These are phyloP conservation scores for Tetrapisispora pingtungensis DNA, from an alignment of 805 yeast genomes.

Conservation along the genomic window DNA sequence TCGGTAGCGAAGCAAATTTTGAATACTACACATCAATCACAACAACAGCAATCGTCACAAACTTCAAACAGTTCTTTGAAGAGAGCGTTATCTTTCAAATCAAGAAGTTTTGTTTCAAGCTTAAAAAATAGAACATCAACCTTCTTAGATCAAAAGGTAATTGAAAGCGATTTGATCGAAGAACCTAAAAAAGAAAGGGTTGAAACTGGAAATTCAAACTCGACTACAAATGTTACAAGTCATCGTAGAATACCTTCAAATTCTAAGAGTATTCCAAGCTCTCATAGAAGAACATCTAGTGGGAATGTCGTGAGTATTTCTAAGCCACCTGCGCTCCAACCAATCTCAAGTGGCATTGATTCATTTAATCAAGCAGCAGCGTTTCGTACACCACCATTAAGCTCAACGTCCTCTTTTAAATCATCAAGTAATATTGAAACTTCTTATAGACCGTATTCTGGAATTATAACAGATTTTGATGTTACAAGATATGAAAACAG, in stretches of 20 bases:
- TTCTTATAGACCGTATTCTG: neutral
- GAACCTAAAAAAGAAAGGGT: neutral
- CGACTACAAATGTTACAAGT: neutral
- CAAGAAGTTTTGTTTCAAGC: constrained; percentile 16
- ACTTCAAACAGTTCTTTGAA: constrained; percentile 6
- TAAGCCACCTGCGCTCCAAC: neutral
- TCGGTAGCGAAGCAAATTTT: neutral
- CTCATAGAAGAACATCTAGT: neutral
- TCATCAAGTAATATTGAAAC: neutral
- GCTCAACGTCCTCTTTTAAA: constrained; percentile 1
- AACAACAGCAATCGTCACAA: neutral
- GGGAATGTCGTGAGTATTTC: neutral
- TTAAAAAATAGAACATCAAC: constrained; percentile 10
- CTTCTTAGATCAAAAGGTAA: neutral
- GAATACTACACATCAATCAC: neutral
- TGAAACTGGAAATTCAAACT: neutral
- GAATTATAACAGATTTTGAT: neutral
- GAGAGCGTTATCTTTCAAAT: constrained; percentile 25
- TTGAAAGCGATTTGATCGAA: neutral
- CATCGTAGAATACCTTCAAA: neutral
- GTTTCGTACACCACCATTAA: constrained; percentile 16
- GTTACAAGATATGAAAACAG: neutral
- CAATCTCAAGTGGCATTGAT: neutral
- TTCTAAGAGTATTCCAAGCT: neutral
- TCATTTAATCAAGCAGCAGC: constrained; percentile 9